Evolutionary conservation across 176 grass and related monocot genomes (phyloP), one percentile per base, ranked within the genome.

Genomic region (Elymus sibiricus): DNA sequence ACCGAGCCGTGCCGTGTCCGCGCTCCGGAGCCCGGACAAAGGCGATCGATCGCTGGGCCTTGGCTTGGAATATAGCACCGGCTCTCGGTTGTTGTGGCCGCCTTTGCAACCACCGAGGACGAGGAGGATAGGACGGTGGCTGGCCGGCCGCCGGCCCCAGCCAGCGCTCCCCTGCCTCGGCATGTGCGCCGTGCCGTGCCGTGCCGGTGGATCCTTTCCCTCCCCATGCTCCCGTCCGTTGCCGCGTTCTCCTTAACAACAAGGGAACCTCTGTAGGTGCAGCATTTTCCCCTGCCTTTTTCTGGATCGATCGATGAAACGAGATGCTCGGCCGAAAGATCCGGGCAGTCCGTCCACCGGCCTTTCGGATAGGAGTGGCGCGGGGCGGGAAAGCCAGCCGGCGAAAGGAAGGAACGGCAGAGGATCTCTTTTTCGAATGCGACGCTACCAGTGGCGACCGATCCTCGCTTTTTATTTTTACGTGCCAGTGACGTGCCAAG

Each of bases 31-130:
- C 22, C 38, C 5, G 38, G 69, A 42, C 70, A 73, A 10, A 29
- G 25, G 3, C 1, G 31, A 28, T 1, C 17, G 64, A 6, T 25
- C 16, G 51, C 16, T 37, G 53, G 1, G 64, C n/a, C n/a, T 35
- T 8, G 39, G 62, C 17, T 51, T 27, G 72, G 63, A 76, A 56
- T 56, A 10, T 64, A 21, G 32, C 0, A 19, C 1, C 0, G 0
- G 53, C 2, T 58, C 64, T 63, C 24, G 78, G 85, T 59, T 44
- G 70, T 19, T 49, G 86, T 1, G 81, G 75, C 16, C 31, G 25
- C 40, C 81, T 84, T 79, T 55, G 82, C 67, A 51, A 19, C 76
- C 76, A 29, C 78, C 59, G 24, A 81, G 66, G 47, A 51, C 47
- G 47, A 51, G 15, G 5, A 51, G 15, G 85, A 64, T 14, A 53